Evolutionary conservation across 139 green algal species (phyloP), one percentile per base, ranked within the genome.

Genomic region (Ettlia oleoabundans): DNA sequence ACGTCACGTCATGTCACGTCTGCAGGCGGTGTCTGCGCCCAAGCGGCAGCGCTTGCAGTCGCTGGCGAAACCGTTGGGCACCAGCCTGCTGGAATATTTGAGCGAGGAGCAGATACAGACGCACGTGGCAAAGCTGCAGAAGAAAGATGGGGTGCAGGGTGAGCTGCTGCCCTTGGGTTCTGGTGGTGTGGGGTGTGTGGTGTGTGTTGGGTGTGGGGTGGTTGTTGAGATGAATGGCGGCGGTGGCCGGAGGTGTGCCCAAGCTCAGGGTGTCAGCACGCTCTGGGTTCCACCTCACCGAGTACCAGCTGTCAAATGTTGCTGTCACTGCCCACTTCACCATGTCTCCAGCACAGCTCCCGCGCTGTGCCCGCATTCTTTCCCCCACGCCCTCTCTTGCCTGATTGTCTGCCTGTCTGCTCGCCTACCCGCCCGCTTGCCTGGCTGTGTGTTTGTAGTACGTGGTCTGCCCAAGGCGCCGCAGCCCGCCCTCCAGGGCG

Each of bases 11-110:
- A n/a, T n/a, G n/a, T n/a, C n/a, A n/a, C n/a, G n/a, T n/a, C n/a
- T n/a, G n/a, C n/a, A n/a, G n/a, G 33, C 35, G 1, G 9, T 79
- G 55, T 13, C 55, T 10, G 74, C 76, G 33, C 67, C 69, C 61
- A 87, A 86, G 52, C 78, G 83, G 62, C 83, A 71, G 68, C 84
- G 79, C 33, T 80, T 42, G 7, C 52, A 77, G 18, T 9, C 53
- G 28, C 33, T 79, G 38, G 61, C 85, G 47, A 74, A 79, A 40
- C 90, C 88, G 53, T 80, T 89, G 68, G 94, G 94, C 41, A 98
- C 95, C 10, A 96, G 91, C 0, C 88, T 99, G 74, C 78, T 98
- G 67, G 96, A 99, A 88, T 94, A 90, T 22, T 98, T 99, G 78
- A 91, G 67, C 13, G 75, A 82, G 1, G 68, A 93, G 55, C 87